Evolutionary conservation across 306 rosid species (phyloP).

Genomic region (Trichosanthes cucumerina): DNA sequence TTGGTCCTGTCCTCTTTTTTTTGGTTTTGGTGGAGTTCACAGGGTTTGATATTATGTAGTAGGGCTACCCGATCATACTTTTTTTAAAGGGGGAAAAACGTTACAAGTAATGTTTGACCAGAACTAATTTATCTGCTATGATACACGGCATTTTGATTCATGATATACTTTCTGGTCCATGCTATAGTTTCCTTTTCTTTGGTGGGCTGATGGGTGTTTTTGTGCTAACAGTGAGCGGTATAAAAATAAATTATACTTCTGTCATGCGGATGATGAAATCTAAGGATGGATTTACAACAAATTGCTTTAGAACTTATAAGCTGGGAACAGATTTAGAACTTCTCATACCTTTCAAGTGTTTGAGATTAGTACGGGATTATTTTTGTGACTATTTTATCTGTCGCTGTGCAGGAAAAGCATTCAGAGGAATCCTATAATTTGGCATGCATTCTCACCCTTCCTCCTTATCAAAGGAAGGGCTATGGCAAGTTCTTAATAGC

Average conservation of each 20-base stretch:
- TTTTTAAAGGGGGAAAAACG: background rate
- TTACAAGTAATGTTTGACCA: background rate
- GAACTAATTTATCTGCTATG: background rate
- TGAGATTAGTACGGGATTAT: background rate
- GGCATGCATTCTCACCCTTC: slow-evolving; percentile 97
- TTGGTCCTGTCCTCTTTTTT: background rate
- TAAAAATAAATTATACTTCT: background rate
- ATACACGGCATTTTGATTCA: background rate
- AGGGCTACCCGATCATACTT: background rate
- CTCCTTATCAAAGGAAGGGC: slow-evolving; percentile 99
- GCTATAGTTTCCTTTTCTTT: background rate
- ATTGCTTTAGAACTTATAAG: background rate
- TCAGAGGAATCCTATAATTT: slow-evolving; percentile 95
- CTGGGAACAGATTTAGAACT: background rate
- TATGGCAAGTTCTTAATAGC: slow-evolving; percentile 97
- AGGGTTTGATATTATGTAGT: background rate
- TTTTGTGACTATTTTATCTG: background rate
- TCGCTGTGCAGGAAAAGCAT: slow-evolving; percentile 78
- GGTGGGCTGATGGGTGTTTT: background rate
- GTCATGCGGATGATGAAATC: background rate
- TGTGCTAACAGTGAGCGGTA: background rate
- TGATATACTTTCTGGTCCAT: background rate
- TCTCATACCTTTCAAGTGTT: background rate
- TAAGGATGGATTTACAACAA: background rate
- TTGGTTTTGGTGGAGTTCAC: background rate